phyloP scores from a whole-genome alignment of 805 yeast genomes.

The Starmerella geochares region DNA sequence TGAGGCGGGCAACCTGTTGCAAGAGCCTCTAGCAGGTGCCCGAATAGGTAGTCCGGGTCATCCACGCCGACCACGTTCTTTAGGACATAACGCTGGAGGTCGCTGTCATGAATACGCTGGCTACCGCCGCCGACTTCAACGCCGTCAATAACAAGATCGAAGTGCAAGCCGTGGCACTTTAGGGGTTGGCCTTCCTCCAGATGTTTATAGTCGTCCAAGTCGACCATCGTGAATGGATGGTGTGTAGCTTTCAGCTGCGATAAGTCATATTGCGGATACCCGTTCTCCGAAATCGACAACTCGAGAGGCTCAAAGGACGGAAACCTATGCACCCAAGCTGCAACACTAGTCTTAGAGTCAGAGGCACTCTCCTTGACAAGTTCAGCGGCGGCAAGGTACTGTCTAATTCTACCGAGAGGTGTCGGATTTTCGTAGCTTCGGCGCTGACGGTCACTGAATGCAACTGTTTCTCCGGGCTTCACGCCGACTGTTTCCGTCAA shows the following conservation, averaged over 20 bases:
- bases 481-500: conserved; percentile 25
- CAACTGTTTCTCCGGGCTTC: conserved; percentile 61
- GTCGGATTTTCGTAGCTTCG: conserved; percentile 86
- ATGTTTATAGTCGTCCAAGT: conserved; percentile 52
- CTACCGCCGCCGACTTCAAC: conserved; percentile 97
- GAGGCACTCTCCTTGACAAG: conserved; percentile 27
- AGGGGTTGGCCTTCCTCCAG: conserved; percentile 46
- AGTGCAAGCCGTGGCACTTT: conserved; percentile 75
- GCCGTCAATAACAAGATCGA: conserved; percentile 87
- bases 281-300: conserved; percentile 22
- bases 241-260: conserved; percentile 59
- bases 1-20: conserved; percentile 96
- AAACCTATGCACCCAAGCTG: conserved; percentile 76
- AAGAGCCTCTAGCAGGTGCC: conserved; percentile 74
- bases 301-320: conserved; percentile 72
- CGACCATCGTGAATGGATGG: conserved; percentile 95
- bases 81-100: conserved; percentile 64
- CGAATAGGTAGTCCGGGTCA: conserved; percentile 57
- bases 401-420: conserved; percentile 80
- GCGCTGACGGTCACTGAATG: conserved; percentile 62
- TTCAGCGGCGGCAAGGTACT: conserved; percentile 43
- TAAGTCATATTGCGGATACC: conserved; percentile 54
- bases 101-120: conserved; percentile 81
- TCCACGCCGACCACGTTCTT: conserved; percentile 49
- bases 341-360: conserved; percentile 25